These are phyloP conservation scores for Sporothrix dimorphospora DNA, from an alignment of 2,329 filamentous ascomycete genomes.

Conservation along the genomic window DNA sequence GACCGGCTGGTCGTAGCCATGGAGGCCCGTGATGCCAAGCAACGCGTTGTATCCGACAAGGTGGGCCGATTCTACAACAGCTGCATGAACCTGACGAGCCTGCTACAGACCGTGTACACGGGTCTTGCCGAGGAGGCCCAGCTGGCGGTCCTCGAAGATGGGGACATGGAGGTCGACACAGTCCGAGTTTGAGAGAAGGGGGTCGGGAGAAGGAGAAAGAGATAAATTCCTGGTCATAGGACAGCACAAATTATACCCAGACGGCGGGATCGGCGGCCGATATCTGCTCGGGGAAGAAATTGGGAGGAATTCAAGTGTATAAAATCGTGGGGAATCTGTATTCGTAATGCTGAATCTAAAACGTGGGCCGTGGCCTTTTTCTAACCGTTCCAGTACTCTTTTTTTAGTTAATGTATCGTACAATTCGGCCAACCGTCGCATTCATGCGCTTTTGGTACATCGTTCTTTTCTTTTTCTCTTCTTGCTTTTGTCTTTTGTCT, in stretches of 20 bases:
- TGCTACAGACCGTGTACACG: constrained; percentile 34
- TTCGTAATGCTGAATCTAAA: constrained; percentile 12
- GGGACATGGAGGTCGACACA: background rate
- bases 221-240: background rate
- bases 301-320: background rate
- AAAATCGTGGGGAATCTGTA: constrained; percentile 21
- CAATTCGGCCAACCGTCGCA: background rate
- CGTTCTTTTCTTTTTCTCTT: background rate
- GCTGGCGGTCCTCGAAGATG: constrained; percentile 15
- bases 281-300: background rate
- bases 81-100: constrained; percentile 31
- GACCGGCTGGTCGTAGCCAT: constrained; percentile 34
- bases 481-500: background rate
- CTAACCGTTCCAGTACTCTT: background rate
- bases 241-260: background rate
- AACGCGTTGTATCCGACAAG: constrained; percentile 33
- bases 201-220: background rate
- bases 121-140: constrained; percentile 34
- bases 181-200: background rate
- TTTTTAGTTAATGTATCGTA: constrained; percentile 23
- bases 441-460: background rate
- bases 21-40: constrained; percentile 33
- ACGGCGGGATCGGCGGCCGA: background rate
- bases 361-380: background rate
- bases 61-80: constrained; percentile 34